Evolutionary conservation across 768 basidiomycete genomes (phyloP).

Genomic region (Leucosporidium scottii): DNA sequence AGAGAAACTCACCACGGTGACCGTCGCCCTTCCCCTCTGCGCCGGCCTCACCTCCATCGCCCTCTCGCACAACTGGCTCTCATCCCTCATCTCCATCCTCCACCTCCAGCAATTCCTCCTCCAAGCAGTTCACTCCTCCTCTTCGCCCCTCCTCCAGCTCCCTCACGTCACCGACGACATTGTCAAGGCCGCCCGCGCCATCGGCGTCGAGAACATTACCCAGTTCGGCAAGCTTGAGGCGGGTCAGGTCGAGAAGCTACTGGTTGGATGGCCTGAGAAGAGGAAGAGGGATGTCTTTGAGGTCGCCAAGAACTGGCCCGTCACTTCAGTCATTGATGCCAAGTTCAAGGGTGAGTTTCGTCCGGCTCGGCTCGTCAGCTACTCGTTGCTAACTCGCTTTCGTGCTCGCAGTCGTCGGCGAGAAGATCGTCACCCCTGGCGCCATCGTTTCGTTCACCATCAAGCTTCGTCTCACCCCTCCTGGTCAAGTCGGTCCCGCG

Average conservation of each 20-base stretch:
- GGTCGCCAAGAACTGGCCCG: conserved; percentile 62
- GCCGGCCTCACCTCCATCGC: conserved; percentile 70
- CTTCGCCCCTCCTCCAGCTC: conserved; percentile 59
- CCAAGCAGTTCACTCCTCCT: conserved; percentile 58
- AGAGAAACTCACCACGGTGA: conserved; percentile 32
- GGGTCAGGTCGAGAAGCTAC: conserved; percentile 25
- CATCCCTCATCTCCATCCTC: conserved; percentile 68
- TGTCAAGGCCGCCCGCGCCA: conserved; percentile 37
- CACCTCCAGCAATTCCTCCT: conserved; percentile 72
- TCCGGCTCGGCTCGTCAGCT: background rate
- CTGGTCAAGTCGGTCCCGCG: conserved; percentile 41
- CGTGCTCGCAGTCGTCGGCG: conserved; percentile 59
- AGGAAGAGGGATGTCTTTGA: conserved; percentile 52
- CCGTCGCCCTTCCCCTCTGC: conserved; percentile 31
- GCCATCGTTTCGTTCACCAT: conserved; percentile 80
- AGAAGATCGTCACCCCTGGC: conserved; percentile 75
- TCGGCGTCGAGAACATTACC: conserved; percentile 25
- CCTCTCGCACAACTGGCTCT: conserved; percentile 80
- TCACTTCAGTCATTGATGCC: conserved; percentile 69
- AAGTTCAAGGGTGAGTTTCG: conserved; percentile 66
- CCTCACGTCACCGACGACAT: conserved; percentile 56
- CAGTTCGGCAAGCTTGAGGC: conserved; percentile 30
- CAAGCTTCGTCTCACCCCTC: conserved; percentile 67
- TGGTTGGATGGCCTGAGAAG: conserved; percentile 5
- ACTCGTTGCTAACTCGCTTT: background rate